Base-by-base conservation (phyloP, 1,284 basidiomycete genomes). In the Phellinidium pouzarii region DNA sequence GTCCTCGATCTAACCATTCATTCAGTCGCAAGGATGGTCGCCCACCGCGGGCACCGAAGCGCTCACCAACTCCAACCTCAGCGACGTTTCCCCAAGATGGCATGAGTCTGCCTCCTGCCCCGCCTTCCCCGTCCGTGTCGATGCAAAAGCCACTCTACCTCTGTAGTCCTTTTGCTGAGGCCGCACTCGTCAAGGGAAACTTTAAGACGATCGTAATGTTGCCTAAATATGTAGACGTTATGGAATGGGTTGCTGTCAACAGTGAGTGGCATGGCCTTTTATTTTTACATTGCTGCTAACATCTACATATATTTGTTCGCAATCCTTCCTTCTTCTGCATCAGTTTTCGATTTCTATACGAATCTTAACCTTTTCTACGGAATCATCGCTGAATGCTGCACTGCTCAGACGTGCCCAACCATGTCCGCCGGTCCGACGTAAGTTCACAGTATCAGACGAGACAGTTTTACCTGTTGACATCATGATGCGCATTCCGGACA, bases 231-330 rank as follows among this genome's bases (percentile, higher is more conserved):
- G 90, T 94, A 38, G 92, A 96, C 67, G 90, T 94, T 48, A 94
- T 93, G 79, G 96, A 99, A 70, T 99, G 96, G 96, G 92, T 99
- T 27, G 95, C 94, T 0, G 88, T 96, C 55, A 97, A 98, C 65
- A 79, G 94, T 97, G 66, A n/a, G n/a, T 66, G 91, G 75, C 22
- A 44, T 52, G 9, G 7, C 8, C 26, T 23, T 48, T 7, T 41
- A 46, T 38, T 40, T 14, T 27, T 40, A 43, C 20, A 34, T 46
- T n/a, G n/a, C 26, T 47, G 48, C 23, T 26, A 19, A 38, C 41
- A 31, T 12, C 22, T 45, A 38, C 37, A 17, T 38, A 8, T 38
- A 4, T 34, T 22, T 38, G 36, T 42, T 44, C 25, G 31, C 25
- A 27, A 53, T 42, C 44, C 26, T 50, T 40, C 20, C 12, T n/a